A percentile compares a stretch with the other conserved stretches of the same genome.
phyloP scores from a whole-genome alignment of 805 yeast species.

The Ogataea paradorogensis region DNA sequence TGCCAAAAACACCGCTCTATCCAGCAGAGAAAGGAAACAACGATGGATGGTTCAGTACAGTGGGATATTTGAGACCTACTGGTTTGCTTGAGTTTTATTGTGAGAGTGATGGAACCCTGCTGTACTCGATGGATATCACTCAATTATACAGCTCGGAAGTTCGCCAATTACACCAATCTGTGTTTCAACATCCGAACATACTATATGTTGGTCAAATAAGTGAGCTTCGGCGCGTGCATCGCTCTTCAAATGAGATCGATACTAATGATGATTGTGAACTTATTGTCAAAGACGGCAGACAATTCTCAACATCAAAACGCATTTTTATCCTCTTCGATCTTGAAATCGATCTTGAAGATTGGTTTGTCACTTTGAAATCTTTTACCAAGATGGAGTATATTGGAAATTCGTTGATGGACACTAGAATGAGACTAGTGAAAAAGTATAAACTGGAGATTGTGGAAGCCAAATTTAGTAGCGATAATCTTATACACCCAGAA shows the following conservation, averaged over 20 bases:
- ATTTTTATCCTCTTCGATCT: slow-evolving; percentile 61
- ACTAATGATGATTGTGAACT: slow-evolving; percentile 8
- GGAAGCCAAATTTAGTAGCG: slow-evolving; percentile 54
- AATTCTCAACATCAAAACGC: slow-evolving; percentile 24
- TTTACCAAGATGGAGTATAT: slow-evolving; percentile 57
- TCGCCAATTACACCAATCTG: slow-evolving; percentile 58
- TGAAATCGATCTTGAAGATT: slow-evolving; percentile 69
- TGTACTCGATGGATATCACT: slow-evolving; percentile 58
- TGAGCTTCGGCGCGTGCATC: slow-evolving; percentile 47
- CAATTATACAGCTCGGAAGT: slow-evolving; percentile 57
- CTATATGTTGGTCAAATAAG: slow-evolving; percentile 56
- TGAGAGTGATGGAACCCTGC: slow-evolving; percentile 60
- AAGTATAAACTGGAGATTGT: slow-evolving; percentile 54
- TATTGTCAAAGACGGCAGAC: slow-evolving; percentile 12
- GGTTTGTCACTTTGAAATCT: slow-evolving; percentile 67
- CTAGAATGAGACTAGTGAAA: slow-evolving; percentile 52
- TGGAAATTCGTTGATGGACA: slow-evolving; percentile 24
- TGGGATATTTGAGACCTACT: slow-evolving; percentile 64
- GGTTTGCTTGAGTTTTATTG: slow-evolving; percentile 59
- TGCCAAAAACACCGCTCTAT: slow-evolving; percentile 23
- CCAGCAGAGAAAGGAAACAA: slow-evolving; percentile 22
- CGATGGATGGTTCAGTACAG: slow-evolving; percentile 71
- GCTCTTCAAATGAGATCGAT: slow-evolving; percentile 28
- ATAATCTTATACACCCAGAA: slow-evolving; percentile 8
- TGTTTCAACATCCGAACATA: slow-evolving; percentile 57